Base-by-base conservation (phyloP, 352 stramenopile species). In the Achlya hypogyna region DNA sequence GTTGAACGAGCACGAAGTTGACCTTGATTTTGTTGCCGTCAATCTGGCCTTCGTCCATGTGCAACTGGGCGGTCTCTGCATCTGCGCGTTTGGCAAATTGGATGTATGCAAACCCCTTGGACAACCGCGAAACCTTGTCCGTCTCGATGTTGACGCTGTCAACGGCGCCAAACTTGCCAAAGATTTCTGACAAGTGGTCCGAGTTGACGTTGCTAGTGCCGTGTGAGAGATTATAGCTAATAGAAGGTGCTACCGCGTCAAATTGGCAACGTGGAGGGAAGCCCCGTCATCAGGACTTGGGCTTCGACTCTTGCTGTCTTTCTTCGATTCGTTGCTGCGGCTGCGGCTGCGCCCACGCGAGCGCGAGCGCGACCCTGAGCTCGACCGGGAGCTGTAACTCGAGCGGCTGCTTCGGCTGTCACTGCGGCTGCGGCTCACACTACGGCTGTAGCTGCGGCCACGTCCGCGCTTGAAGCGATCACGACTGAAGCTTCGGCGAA, bases 1-100 rank as follows among this genome's bases (percentile, higher is more conserved):
- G 60, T 25, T 67, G 40, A 27, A 67, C 60, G 9, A 67, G 25
- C 10, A 67, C 60, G 51, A 67, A 67, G 51, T 58, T 67, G 9
- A 95, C 86, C 63, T 77, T 77, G 47, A 95, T 65, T 62, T 87
- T 88, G 64, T 78, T 86, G 28, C 84, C 86, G 65, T 95, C 86
- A 51, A 95, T 72, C 83, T 84, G 91, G 20, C 86, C 86, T 60
- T 95, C 81, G 68, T 95, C 74, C 81, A 95, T 88, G 74, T 93
- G 82, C 28, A 80, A 64, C 53, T 81, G 77, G 12, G 86, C 86
- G 1, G 49, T 81, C 18, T 82, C 72, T 0, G 84, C 84, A 29
- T 95, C 81, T 0, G 72, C 62, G 18, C 73, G 67, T 1, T 71
- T 78, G 4, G 73, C 66, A 40, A 95, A 89, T 3, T 74, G 74